Percentiles rank a stretch among this genome's conserved stretches.
phyloP scores from a whole-genome alignment of 306 rosid species.

The Citrullus colocynthis region DNA sequence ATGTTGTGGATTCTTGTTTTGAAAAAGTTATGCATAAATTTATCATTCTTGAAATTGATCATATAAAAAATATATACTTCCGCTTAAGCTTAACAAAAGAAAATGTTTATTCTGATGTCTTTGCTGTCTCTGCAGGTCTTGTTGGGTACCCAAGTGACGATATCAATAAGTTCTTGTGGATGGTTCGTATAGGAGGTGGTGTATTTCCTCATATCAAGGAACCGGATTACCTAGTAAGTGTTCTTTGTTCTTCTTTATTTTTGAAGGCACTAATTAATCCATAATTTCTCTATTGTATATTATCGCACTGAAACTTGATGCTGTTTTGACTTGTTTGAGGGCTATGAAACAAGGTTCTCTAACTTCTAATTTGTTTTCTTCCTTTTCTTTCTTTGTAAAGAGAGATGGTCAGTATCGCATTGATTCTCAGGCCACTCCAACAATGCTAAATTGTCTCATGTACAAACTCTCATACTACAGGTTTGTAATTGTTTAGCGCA shows the following conservation, averaged over 20 bases:
- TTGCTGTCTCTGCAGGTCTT: constrained; percentile 43
- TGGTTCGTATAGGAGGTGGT: constrained; percentile 99
- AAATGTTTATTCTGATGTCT: constrained; percentile 13
- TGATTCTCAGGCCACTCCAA: constrained; percentile 86
- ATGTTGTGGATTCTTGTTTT: not conserved
- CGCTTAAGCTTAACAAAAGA: not conserved
- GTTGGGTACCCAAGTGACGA: constrained; percentile 99
- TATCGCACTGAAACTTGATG: not conserved
- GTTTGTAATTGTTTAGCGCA: constrained; percentile 28
- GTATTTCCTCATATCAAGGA: constrained; percentile 98
- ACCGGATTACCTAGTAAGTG: constrained; percentile 82
- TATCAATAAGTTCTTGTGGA: constrained; percentile 96
- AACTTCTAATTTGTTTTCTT: not conserved
- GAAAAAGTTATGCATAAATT: not conserved
- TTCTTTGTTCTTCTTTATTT: not conserved
- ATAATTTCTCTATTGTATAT: not conserved
- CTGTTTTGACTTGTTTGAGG: not conserved
- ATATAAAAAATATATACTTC: not conserved
- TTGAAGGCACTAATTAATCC: not conserved
- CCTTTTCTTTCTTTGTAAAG: constrained; percentile 23
- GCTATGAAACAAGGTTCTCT: not conserved
- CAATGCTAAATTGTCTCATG: constrained; percentile 95
- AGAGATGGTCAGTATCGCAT: constrained; percentile 97
- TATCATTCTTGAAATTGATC: not conserved
- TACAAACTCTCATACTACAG: constrained; percentile 97